A percentile compares a stretch with the other conserved stretches of the same genome.
These are phyloP conservation scores for Pythium rishiriense DNA, from an alignment of 352 stramenopile genomes.

Conservation along the genomic window DNA sequence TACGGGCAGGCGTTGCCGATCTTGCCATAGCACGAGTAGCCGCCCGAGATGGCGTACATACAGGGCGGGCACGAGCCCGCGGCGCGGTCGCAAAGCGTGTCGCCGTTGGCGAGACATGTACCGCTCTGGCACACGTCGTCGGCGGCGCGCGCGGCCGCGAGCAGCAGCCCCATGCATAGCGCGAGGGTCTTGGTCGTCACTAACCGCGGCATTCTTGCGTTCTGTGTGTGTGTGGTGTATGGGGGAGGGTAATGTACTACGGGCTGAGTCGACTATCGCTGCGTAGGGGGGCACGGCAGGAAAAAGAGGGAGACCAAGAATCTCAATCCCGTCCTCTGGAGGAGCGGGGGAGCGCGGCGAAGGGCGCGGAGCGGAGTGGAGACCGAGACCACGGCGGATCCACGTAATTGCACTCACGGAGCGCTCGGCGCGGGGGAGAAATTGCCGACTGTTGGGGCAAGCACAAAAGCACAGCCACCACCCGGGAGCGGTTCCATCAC, in stretches of 20 bases:
- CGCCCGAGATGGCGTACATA: slow-evolving; percentile 62
- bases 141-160: slow-evolving; percentile 6
- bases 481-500: slow-evolving; percentile 8
- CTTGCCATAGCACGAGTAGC: slow-evolving; percentile 72
- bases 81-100: slow-evolving; percentile 46
- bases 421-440: slow-evolving; percentile 15
- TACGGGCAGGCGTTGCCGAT: slow-evolving; percentile 44
- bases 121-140: slow-evolving; percentile 39
- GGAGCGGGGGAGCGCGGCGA: background rate
- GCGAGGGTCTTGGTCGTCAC: slow-evolving; percentile 6
- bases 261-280: background rate
- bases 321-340: slow-evolving; percentile 4
- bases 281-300: slow-evolving; percentile 1
- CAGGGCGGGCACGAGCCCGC: slow-evolving; percentile 53
- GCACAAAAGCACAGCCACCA: background rate
- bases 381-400: slow-evolving; percentile 12
- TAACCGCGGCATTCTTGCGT: slow-evolving; percentile 20
- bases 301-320: background rate
- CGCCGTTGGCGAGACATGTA: slow-evolving; percentile 60
- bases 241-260: background rate
- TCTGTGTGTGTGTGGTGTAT: slow-evolving; percentile 6
- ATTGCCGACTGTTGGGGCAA: slow-evolving; percentile 20
- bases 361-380: background rate
- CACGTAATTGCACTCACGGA: background rate
- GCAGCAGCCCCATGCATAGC: slow-evolving; percentile 7